Conservation (phyloP, 2,329 filamentous ascomycete genomes). For the Claviceps sp. region DNA sequence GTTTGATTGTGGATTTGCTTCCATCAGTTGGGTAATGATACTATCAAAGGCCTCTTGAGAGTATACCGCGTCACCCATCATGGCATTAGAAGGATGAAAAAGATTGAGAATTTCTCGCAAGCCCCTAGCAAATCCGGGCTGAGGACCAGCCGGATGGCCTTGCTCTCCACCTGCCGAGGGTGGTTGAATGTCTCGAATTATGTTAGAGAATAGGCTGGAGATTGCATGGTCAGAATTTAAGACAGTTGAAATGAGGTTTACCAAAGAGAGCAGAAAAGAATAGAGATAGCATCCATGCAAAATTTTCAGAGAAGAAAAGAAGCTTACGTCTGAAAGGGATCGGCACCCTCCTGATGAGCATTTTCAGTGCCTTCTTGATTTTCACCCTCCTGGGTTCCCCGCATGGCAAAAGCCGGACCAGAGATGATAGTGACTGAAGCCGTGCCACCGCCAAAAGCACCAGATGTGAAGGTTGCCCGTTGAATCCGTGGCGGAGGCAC, state of each 20-base stretch:
- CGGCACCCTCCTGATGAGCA: constrained; percentile 7
- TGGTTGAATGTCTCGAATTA: constrained; percentile 27
- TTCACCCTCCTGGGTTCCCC: not conserved
- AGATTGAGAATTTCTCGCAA: constrained; percentile 42
- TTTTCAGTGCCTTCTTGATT: not conserved
- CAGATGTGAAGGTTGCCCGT: constrained; percentile 24
- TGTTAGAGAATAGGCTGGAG: constrained; percentile 32
- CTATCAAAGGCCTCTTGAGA: constrained; percentile 82
- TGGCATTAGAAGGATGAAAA: constrained; percentile 37
- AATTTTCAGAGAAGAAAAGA: not conserved
- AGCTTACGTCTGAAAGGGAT: constrained; percentile 37
- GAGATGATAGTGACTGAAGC: constrained; percentile 37
- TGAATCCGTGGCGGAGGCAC: constrained; percentile 17
- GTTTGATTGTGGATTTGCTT: constrained; percentile 61
- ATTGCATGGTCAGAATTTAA: constrained; percentile 2
- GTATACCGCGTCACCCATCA: constrained; percentile 71
- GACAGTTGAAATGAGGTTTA: not conserved
- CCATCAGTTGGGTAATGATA: constrained; percentile 80
- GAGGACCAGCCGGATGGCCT: constrained; percentile 10
- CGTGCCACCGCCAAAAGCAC: constrained; percentile 25
- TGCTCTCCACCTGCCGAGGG: constrained; percentile 15
- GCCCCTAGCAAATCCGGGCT: constrained; percentile 16
- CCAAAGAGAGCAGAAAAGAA: not conserved
- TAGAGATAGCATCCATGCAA: not conserved
- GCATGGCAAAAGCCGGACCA: constrained; percentile 16